Conservation (phyloP, 2,329 filamentous ascomycete genomes). For the Penicillium crustosum region DNA sequence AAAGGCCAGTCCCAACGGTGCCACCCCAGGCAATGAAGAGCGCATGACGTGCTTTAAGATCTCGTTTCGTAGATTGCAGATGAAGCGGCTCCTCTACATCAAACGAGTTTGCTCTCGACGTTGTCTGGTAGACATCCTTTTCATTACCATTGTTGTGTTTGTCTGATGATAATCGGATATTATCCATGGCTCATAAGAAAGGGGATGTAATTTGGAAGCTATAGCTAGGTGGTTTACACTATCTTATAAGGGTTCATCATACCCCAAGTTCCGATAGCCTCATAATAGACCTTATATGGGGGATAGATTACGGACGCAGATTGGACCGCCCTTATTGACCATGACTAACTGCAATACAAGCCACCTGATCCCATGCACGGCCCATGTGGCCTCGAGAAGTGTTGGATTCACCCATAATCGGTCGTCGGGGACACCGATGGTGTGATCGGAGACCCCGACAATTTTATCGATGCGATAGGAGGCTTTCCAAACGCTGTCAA, state of each 20-base stretch:
- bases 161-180: not conserved
- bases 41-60: no score
- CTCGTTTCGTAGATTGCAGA: not conserved
- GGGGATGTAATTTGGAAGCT: not conserved
- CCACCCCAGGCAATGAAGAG: no score
- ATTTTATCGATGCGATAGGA: not conserved
- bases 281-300: not conserved
- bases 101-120: not conserved
- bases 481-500: not conserved
- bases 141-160: not conserved
- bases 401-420: not conserved
- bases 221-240: not conserved
- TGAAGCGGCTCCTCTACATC: not conserved
- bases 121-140: not conserved
- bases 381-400: not conserved
- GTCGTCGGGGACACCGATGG: not conserved
- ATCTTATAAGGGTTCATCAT: not conserved
- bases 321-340: not conserved
- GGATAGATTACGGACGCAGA: not conserved
- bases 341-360: not conserved
- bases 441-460: not conserved
- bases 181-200: not conserved
- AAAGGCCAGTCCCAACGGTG: no score
- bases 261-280: not conserved
- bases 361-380: not conserved